A percentile compares a stretch with the other conserved stretches of the same genome.
These are phyloP conservation scores for Sporothrix pseudoabietina DNA, from an alignment of 2,329 filamentous ascomycete genomes.

Conservation along the genomic window DNA sequence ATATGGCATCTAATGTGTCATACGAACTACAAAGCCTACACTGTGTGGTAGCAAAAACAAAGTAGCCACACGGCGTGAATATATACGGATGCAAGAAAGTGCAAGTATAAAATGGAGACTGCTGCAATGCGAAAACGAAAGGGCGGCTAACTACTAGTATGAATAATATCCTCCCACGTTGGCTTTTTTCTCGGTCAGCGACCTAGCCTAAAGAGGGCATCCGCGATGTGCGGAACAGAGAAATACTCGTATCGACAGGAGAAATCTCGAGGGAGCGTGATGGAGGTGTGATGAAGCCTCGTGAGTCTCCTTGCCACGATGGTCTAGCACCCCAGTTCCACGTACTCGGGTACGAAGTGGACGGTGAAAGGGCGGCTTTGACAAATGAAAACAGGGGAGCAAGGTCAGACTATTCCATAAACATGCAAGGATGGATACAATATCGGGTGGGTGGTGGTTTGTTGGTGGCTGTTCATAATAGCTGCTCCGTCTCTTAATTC, in stretches of 20 bases:
- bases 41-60: not conserved
- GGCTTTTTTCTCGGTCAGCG: not conserved
- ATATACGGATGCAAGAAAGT: not conserved
- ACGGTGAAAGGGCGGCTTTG: not conserved
- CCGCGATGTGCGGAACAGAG: not conserved
- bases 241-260: not conserved
- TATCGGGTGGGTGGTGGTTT: not conserved
- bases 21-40: not conserved
- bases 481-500: not conserved
- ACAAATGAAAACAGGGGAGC: not conserved
- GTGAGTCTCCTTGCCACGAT: constrained; percentile 19
- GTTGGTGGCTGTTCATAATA: not conserved
- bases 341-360: constrained; percentile 7
- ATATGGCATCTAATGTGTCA: not conserved
- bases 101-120: not conserved
- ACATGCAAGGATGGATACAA: not conserved
- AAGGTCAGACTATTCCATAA: not conserved
- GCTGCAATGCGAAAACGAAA: not conserved
- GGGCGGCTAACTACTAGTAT: not conserved
- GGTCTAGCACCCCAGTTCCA: constrained; percentile 20
- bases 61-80: not conserved
- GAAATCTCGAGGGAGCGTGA: not conserved
- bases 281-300: constrained; percentile 15
- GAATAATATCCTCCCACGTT: not conserved
- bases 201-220: not conserved